Conservation (phyloP, 192 early-diverging fungal genomes). For the Lobosporangium transversale region DNA sequence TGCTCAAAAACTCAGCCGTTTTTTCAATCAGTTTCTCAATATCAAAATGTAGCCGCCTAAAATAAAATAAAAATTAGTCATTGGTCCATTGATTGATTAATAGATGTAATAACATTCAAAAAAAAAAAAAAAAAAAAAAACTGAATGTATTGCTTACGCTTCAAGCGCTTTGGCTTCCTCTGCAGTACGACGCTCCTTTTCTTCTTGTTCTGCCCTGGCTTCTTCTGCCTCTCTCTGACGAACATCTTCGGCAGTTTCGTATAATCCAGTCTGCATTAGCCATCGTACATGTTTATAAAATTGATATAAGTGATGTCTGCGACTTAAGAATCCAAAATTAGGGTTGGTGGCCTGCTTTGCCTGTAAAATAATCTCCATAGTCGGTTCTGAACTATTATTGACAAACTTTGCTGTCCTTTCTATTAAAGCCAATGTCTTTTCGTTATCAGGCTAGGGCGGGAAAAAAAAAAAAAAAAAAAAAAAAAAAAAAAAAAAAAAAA, state of each 20-base stretch:
- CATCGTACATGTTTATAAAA: slow-evolving; percentile 77
- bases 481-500: too few species aligned
- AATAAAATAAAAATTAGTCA: not conserved
- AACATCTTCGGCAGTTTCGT: slow-evolving; percentile 57
- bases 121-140: slow-evolving; percentile 2
- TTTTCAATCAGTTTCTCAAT: slow-evolving; percentile 32
- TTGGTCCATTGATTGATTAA: too few species aligned
- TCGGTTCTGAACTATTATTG: slow-evolving; percentile 59
- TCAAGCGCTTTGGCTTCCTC: slow-evolving; percentile 1
- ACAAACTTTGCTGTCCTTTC: slow-evolving; percentile 78
- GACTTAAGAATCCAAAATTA: slow-evolving; percentile 76
- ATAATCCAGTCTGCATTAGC: slow-evolving; percentile 70
- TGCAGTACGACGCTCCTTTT: not conserved
- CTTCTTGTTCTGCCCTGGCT: slow-evolving; percentile 37
- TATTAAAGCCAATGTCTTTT: slow-evolving; percentile 72
- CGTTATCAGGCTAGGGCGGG: slow-evolving; percentile 61
- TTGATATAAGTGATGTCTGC: slow-evolving; percentile 63
- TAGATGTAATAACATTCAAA: not conserved
- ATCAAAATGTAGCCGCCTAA: slow-evolving; percentile 23
- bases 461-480: not conserved
- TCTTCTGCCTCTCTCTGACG: slow-evolving; percentile 33
- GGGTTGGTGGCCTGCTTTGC: slow-evolving; percentile 78
- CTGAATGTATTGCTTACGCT: not conserved
- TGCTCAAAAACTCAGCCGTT: slow-evolving; percentile 20
- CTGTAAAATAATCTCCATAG: slow-evolving; percentile 78